Conservation (phyloP, 2,329 filamentous ascomycete genomes). For the Trichoderma guizhouense region DNA sequence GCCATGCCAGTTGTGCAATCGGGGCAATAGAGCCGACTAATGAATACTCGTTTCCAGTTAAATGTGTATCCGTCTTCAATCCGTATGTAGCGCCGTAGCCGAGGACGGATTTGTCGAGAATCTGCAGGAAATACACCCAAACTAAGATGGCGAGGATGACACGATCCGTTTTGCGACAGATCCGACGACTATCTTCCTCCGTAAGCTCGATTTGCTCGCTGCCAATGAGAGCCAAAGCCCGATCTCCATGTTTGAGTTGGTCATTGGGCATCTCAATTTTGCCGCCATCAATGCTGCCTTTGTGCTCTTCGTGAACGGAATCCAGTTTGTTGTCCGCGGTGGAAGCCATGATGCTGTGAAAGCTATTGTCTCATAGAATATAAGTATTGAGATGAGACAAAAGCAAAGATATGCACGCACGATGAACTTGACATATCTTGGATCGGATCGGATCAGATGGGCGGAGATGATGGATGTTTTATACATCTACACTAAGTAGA, state of each 20-base stretch:
- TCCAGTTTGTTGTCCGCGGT: background rate
- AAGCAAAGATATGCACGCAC: background rate
- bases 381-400: background rate
- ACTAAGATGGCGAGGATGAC: constrained; percentile 53
- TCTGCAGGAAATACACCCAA: constrained; percentile 57
- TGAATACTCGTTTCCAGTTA: constrained; percentile 54
- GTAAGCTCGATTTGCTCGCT: constrained; percentile 15
- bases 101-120: constrained; percentile 56
- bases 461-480: background rate
- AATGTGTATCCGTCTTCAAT: constrained; percentile 45
- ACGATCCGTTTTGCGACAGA: constrained; percentile 59
- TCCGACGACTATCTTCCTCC: constrained; percentile 36
- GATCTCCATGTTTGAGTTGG: background rate
- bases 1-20: constrained; percentile 59
- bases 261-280: background rate
- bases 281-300: background rate
- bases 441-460: background rate
- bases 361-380: background rate
- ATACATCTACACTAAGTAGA: background rate
- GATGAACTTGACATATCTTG: background rate
- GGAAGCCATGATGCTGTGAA: background rate
- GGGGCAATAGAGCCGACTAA: constrained; percentile 55
- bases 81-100: constrained; percentile 57
- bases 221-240: background rate
- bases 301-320: background rate